Percentiles rank a stretch among this genome's conserved stretches.
These are phyloP conservation scores for Solanum rostratum DNA, from an alignment of 257 asterid genomes.

Conservation along the genomic window DNA sequence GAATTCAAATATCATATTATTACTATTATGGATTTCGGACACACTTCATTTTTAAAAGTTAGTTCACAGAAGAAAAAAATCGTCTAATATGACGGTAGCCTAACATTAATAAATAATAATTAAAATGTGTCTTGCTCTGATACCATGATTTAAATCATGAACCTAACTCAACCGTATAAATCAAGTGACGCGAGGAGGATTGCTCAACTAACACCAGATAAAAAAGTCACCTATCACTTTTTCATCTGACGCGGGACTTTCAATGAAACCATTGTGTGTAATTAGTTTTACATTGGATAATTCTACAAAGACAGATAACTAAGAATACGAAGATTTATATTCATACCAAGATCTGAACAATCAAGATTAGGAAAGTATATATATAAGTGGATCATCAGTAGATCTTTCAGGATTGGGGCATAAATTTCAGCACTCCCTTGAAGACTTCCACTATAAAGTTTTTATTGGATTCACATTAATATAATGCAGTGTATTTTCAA, in stretches of 20 bases:
- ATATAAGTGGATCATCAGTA: background rate
- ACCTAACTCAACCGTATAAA: too few species aligned
- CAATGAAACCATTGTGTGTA: background rate
- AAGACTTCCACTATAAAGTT: background rate
- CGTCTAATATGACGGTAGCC: background rate
- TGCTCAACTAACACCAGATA: background rate
- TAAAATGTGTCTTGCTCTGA: background rate
- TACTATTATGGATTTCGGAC: too few species aligned
- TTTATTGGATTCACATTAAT: background rate
- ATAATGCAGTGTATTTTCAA: background rate
- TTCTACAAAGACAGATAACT: background rate
- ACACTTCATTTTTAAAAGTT: too few species aligned
- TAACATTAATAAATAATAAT: too few species aligned
- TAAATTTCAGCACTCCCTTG: constrained; percentile 1
- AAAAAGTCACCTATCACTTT: background rate
- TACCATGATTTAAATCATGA: too few species aligned
- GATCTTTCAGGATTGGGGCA: background rate
- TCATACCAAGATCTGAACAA: background rate
- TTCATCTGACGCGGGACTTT: background rate
- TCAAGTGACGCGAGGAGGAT: too few species aligned
- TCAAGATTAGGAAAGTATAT: background rate
- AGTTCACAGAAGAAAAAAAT: too few species aligned
- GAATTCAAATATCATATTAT: background rate
- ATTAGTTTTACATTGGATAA: background rate
- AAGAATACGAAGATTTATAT: background rate